Base-by-base conservation (phyloP, 2,329 filamentous ascomycete genomes). In the Phialophora tarda region DNA sequence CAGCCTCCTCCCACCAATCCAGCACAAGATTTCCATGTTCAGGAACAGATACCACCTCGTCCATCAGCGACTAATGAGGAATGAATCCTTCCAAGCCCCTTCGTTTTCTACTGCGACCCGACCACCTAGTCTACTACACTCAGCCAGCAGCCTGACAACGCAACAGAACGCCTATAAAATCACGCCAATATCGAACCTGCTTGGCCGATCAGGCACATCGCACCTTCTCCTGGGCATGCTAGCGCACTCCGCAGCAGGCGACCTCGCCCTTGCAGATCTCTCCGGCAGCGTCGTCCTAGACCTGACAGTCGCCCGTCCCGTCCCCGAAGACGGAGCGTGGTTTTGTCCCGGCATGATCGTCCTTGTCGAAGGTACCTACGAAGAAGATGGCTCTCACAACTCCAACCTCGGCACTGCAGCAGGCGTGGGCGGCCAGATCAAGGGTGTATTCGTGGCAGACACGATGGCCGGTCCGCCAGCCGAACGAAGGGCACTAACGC, bases 291-390 rank as follows among this genome's bases (percentile, higher is more conserved):
- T 99, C 73, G 84, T 87, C 2, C 82, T 99, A 1, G 93, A 98
- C 72, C 80, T 98, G 11, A 86, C 88, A 23, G 90, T 94, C 74
- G 92, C 94, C 0, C 88, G 89, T 24, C 88, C 91, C 14, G 89
- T 97, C 63, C 93, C 93, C 0, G 89, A 92, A 67, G 89, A 94
- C 74, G 92, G 91, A 26, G 90, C 91, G 3, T 99, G 93, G 90
- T 97, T 97, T 75, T 88, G 90, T 4, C 93, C 95, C 0, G 96
- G 96, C 2, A 98, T 98, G 93, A 91, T 99, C 56, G 91, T 98
- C 3, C 84, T 99, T 0, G 88, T 97, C 0, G 95, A 99, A 74
- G 95, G 95, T 6, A 88, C 94, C n/a, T 99, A 99, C 75, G 93
- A 97, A 76, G 95, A 98, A 77, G 93, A 97, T 73, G 92, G 93